Base-by-base conservation (phyloP, 2,329 filamentous ascomycete genomes). In the Aspergillus spinulosporus region DNA sequence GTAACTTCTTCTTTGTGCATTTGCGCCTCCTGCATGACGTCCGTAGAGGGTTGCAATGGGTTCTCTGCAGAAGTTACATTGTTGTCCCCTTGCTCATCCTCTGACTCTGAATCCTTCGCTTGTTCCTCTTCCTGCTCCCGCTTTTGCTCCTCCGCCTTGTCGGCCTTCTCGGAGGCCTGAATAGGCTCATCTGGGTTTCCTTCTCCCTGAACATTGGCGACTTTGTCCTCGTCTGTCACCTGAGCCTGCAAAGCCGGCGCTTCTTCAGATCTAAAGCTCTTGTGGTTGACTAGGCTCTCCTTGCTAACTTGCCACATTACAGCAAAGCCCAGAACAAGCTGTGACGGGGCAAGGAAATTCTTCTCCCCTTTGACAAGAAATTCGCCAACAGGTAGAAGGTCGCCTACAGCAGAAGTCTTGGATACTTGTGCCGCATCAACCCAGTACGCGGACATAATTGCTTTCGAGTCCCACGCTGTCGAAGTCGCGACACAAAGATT, bases 401-500 rank as follows among this genome's bases (percentile, higher is more conserved):
- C 92, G 26, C 93, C 93, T 0, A 84, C 85, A 0, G 86, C 81
- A 0, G 88, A 87, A 34, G 86, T 90, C 75, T 97, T 97, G 7
- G 89, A 91, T 0, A 99, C 90, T 72, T 97, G 92, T 52, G 93
- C 87, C 1, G 90, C 88, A 59, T 88, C 86, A 0, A 95, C 93
- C 94, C 94, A 99, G 88, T 90, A 99, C 7, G 93, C 92, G 14
- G 89, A 88, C 89, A 97, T 96, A 12, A 91, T 85, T 6, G 93
- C 93, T 73, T 99, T 99, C 1, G 90, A 93, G 59, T 97, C 94
- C 94, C 94, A 99, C 0, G 93, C 94, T 55, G 81, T 88, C 1
- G 92, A 97, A 6, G 90, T 89, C 60, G 90, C 90, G 4, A 99
- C 89, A 0, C 88, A 87, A 31, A 97, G 76, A 44, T 87, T 88